phyloP scores from a whole-genome alignment of 2,329 filamentous ascomycete species.

The Calonectria pteridis region DNA sequence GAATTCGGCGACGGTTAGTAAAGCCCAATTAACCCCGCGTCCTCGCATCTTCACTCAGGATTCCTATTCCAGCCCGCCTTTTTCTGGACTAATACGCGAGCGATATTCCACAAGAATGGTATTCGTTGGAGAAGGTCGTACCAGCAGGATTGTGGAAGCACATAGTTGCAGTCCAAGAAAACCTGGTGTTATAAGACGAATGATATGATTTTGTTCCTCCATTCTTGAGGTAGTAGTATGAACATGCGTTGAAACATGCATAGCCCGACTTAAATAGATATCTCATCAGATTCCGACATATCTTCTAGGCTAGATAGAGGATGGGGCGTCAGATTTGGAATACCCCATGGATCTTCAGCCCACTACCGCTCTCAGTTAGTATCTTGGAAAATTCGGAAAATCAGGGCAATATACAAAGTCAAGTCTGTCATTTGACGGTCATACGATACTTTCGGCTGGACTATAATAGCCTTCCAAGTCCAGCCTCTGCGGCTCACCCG shows the following conservation, averaged over 20 bases:
- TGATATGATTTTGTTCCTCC: neutral
- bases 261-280: neutral
- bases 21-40: neutral
- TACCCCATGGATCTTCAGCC: neutral
- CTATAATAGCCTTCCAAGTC: neutral
- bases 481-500: neutral
- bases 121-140: neutral
- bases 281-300: neutral
- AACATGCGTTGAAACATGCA: neutral
- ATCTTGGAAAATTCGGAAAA: neutral
- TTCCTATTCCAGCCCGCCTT: neutral
- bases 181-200: neutral
- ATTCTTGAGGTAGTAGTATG: conserved; percentile 3
- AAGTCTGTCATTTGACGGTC: no score
- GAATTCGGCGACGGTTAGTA: neutral
- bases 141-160: conserved; percentile 3
- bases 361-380: neutral
- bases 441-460: neutral
- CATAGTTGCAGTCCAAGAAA: neutral
- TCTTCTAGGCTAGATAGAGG: conserved; percentile 1
- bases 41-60: neutral
- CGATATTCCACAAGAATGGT: conserved; percentile 22
- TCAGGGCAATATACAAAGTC: neutral
- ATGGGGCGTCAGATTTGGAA: neutral
- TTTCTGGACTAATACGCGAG: neutral